Percentiles rank a stretch among this genome's conserved stretches.
Conservation (phyloP, 2,329 filamentous ascomycete genomes). For the Epichloe uncinata region DNA sequence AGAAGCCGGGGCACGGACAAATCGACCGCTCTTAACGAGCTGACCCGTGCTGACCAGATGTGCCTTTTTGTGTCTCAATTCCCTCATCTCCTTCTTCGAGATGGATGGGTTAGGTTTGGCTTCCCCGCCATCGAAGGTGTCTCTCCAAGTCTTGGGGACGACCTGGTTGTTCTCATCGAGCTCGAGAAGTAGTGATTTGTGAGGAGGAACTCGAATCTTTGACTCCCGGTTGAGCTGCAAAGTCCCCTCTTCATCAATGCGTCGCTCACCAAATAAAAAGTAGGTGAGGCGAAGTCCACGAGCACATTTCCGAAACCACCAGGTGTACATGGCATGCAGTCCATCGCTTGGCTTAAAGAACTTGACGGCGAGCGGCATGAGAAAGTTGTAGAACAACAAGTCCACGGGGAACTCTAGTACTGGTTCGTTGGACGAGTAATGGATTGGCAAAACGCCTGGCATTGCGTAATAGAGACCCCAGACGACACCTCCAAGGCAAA, state of each 20-base stretch:
- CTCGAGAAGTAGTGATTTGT: conserved; percentile 33
- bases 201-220: conserved; percentile 20
- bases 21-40: conserved; percentile 59
- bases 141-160: conserved; percentile 43
- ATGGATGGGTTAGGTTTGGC: conserved; percentile 28
- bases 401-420: conserved; percentile 91
- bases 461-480: conserved; percentile 69
- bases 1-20: conserved; percentile 84
- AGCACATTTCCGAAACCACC: conserved; percentile 91
- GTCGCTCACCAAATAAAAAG: conserved; percentile 82
- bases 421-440: conserved; percentile 86
- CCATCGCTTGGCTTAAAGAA: conserved; percentile 77
- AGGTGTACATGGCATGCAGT: conserved; percentile 74
- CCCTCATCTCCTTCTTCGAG: conserved; percentile 21
- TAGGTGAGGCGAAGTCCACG: conserved; percentile 68
- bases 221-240: conserved; percentile 32
- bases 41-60: conserved; percentile 34
- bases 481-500: conserved; percentile 89
- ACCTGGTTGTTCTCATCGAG: conserved; percentile 29
- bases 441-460: conserved; percentile 68
- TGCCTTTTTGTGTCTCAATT: conserved; percentile 27
- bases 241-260: conserved; percentile 67
- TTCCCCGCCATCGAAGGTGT: conserved; percentile 36
- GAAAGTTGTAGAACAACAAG: conserved; percentile 89
- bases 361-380: conserved; percentile 77